Conservation (phyloP, 768 basidiomycete species). For the Tubosaeta sp. region DNA sequence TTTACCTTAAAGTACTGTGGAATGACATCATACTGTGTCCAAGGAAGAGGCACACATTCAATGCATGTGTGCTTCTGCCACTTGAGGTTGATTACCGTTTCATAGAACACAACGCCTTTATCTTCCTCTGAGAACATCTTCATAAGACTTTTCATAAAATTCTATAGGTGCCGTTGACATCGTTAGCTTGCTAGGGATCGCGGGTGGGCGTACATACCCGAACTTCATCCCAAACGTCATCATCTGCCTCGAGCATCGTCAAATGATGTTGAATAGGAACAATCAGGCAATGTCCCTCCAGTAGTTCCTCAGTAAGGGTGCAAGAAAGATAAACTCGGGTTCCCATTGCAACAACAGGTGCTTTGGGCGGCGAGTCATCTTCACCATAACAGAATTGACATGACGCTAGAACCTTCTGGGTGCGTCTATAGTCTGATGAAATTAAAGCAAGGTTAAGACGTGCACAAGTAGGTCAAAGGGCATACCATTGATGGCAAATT, state of each 20-base stretch:
- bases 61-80: constrained; percentile 90
- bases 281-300: constrained; percentile 89
- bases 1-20: constrained; percentile 90
- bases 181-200: constrained; percentile 1
- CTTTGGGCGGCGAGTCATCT: constrained; percentile 85
- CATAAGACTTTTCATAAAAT: constrained; percentile 91
- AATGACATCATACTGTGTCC: constrained; percentile 79
- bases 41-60: constrained; percentile 90
- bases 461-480: background rate
- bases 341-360: constrained; percentile 86
- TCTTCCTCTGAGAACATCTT: constrained; percentile 90
- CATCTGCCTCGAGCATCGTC: constrained; percentile 87
- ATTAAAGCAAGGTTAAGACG: background rate
- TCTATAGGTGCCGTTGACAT: constrained; percentile 32
- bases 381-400: constrained; percentile 92
- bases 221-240: constrained; percentile 98
- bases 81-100: constrained; percentile 84
- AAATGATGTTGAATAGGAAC: constrained; percentile 95
- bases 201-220: constrained; percentile 47
- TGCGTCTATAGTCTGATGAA: constrained; percentile 81
- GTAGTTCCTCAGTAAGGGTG: constrained; percentile 82
- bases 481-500: constrained; percentile 92
- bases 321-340: constrained; percentile 89
- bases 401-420: constrained; percentile 81
- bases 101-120: constrained; percentile 93